These are phyloP conservation scores for Chaetomium olivaceum DNA, from an alignment of 2,329 filamentous ascomycete genomes.

Conservation along the genomic window DNA sequence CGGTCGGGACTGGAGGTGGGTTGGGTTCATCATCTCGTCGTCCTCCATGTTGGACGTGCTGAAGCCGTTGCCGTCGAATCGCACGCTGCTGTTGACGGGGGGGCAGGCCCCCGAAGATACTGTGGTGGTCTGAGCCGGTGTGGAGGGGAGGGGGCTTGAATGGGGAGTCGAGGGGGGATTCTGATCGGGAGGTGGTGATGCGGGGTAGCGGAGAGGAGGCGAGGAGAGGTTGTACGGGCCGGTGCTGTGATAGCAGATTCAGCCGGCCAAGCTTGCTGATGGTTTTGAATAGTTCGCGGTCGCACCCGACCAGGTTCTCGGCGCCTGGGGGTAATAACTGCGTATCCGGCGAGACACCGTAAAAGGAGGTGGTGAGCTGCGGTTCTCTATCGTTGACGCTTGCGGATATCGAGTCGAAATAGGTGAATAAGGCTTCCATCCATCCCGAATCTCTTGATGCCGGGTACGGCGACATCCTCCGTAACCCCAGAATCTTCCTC, in stretches of 20 bases:
- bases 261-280: slow-evolving; percentile 81
- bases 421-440: slow-evolving; percentile 92
- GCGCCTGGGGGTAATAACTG: slow-evolving; percentile 60
- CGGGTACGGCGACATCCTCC: slow-evolving; percentile 56
- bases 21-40: slow-evolving; percentile 51
- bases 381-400: slow-evolving; percentile 90
- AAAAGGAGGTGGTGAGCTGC: slow-evolving; percentile 70
- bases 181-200: slow-evolving; percentile 23
- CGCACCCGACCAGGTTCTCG: slow-evolving; percentile 86
- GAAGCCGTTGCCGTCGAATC: slow-evolving; percentile 70
- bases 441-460: slow-evolving; percentile 72
- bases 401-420: slow-evolving; percentile 90
- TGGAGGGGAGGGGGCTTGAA: slow-evolving; percentile 42
- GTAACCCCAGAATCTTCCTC: slow-evolving; percentile 81
- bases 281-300: slow-evolving; percentile 81
- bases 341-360: slow-evolving; percentile 53
- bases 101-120: slow-evolving; percentile 45
- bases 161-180: slow-evolving; percentile 45
- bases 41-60: slow-evolving; percentile 53
- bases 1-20: slow-evolving; percentile 45
- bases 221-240: slow-evolving; percentile 49
- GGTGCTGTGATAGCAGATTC: slow-evolving; percentile 77
- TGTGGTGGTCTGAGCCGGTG: slow-evolving; percentile 32
- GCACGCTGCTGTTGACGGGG: slow-evolving; percentile 43
- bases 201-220: slow-evolving; percentile 18